A percentile compares a stretch with the other conserved stretches of the same genome.
These are phyloP conservation scores for Eucalyptus decipiens DNA, from an alignment of 345 rosid genomes.

Conservation along the genomic window DNA sequence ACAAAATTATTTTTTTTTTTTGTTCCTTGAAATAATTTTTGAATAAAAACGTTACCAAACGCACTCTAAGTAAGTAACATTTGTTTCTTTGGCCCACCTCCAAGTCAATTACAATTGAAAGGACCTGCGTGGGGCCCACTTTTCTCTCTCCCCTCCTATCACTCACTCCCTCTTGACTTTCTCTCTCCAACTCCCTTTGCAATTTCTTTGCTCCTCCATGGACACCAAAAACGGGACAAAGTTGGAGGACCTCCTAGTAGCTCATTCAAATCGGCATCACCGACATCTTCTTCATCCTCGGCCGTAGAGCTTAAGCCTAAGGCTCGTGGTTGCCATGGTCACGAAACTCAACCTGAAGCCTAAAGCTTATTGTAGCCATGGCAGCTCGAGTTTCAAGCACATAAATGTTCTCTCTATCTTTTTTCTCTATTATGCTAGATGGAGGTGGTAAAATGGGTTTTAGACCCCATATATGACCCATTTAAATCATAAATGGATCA, in stretches of 20 bases:
- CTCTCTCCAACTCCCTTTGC: not conserved
- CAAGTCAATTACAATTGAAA: not conserved
- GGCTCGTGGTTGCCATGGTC: not conserved
- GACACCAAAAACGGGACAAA: not conserved
- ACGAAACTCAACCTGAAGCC: not conserved
- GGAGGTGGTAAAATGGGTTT: no score
- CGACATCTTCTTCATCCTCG: not conserved
- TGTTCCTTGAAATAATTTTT: no score
- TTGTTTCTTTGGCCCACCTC: not conserved
- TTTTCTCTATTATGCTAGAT: no score
- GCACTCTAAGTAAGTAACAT: not conserved
- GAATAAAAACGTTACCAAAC: no score
- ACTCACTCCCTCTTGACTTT: not conserved
- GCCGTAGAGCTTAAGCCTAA: not conserved
- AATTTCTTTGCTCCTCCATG: not conserved
- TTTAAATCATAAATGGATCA: no score
- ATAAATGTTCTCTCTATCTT: no score
- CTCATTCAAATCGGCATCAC: not conserved
- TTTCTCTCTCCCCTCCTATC: not conserved
- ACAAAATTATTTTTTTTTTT: no score
- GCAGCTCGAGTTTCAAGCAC: no score
- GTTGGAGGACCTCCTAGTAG: not conserved
- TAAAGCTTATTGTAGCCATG: no score
- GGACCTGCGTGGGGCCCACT: not conserved
- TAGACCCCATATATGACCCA: no score